Base-by-base conservation (phyloP, 495 filamentous ascomycete genomes). In the Podospora pseudoanserina region DNA sequence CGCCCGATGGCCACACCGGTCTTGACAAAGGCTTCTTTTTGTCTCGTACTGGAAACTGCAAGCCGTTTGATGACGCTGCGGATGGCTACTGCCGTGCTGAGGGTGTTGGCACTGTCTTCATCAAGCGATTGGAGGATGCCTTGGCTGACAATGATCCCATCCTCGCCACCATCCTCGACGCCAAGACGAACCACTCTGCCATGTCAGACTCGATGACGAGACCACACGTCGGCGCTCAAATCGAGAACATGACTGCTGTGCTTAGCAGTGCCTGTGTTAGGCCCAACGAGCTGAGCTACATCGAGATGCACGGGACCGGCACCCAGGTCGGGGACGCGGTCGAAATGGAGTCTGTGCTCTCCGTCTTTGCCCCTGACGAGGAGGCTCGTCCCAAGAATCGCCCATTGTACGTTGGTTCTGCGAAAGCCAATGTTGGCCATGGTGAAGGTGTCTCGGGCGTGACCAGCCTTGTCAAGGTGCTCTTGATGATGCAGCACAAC, bases 221-320 rank as follows among this genome's bases (percentile, higher is more conserved):
- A 23, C 90, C 91, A 16, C 88, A 90, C 74, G 86, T 82, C 3
- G 85, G 84, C 3, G 87, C 89, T 0, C 91, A 94, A 72, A 81
- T 85, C 6, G 79, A 84, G 19, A 82, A 92, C 30, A 92, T 88
- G 71, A 78, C 82, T 18, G 82, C 86, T 20, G 80, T 93, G 53
- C 79, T 93, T 27, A 82, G 86, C 55, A 79, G 88, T 30, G 86
- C 88, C 6, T 84, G 86, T 32, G 80, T 90, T 5, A 83, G 90
- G 62, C 87, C 91, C 1, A 84, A 84, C 65, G 85, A 90, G 30
- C 77, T 93, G 23, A 86, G 86, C 76, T 93, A 93, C 69, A 84
- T 94, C 23, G 91, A 94, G 74, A 91, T 92, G 86, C 91, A 94
- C 71, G 91, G 91, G 27, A 94, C 91, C 1, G 91, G 91, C n/a